Evolutionary conservation across 169 alveolate species (phyloP).

Genomic region (Plasmodium coatneyi): DNA sequence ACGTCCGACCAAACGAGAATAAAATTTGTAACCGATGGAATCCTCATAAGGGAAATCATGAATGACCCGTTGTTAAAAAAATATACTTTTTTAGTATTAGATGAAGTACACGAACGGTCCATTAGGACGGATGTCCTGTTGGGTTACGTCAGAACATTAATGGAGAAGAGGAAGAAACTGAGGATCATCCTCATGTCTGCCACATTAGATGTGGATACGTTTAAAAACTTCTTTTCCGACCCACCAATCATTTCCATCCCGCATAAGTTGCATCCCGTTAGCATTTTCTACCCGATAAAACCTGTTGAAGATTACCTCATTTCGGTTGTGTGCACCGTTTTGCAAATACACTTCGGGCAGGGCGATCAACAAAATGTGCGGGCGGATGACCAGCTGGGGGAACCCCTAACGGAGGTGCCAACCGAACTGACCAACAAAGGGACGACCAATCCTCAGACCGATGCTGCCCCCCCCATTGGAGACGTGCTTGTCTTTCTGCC

Average conservation of each 20-base stretch:
- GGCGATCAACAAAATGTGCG: not conserved
- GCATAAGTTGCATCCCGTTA: conserved; percentile 71
- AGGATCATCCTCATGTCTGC: conserved; percentile 95
- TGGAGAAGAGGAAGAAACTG: conserved; percentile 85
- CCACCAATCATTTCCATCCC: conserved; percentile 67
- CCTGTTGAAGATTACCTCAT: conserved; percentile 90
- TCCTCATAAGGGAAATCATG: conserved; percentile 94
- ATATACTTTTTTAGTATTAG: conserved; percentile 91
- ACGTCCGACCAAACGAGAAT: conserved; percentile 90
- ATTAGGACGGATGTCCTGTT: conserved; percentile 93
- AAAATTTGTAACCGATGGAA: conserved; percentile 95
- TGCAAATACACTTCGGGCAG: conserved; percentile 82
- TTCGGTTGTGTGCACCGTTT: conserved; percentile 79
- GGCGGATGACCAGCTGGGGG: not conserved
- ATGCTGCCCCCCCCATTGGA: conserved; percentile 75
- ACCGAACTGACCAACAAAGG: no score
- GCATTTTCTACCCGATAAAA: conserved; percentile 83
- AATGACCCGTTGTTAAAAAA: conserved; percentile 85
- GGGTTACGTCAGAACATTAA: conserved; percentile 89
- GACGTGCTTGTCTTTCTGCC: conserved; percentile 95
- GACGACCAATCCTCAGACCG: not conserved
- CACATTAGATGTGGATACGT: conserved; percentile 89
- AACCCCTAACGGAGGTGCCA: not conserved
- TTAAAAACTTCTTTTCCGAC: conserved; percentile 85
- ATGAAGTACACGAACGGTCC: conserved; percentile 97